These are phyloP conservation scores for Saccharomyces hybrid DNA, from an alignment of 1,139 yeast genomes.

Conservation along the genomic window DNA sequence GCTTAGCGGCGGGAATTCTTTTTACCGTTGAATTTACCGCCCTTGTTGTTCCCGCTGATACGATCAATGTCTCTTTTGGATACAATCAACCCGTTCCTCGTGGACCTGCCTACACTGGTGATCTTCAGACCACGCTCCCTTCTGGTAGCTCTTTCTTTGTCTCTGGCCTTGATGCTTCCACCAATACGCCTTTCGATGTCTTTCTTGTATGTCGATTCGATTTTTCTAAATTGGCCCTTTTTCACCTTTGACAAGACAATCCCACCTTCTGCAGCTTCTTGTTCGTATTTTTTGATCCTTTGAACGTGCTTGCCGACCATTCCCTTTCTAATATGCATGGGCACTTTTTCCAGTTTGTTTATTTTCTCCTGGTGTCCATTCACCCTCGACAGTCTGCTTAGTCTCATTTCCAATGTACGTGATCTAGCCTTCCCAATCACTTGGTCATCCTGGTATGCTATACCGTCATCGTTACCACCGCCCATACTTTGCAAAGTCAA, in stretches of 20 bases:
- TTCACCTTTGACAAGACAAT: slow-evolving; percentile 61
- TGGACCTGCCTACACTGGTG: slow-evolving; percentile 67
- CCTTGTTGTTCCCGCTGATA: slow-evolving; percentile 30
- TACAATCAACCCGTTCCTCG: slow-evolving; percentile 75
- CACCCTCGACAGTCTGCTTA: slow-evolving; percentile 46
- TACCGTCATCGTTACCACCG: slow-evolving; percentile 9
- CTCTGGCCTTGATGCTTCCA: slow-evolving; percentile 28
- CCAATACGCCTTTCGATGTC: slow-evolving; percentile 54
- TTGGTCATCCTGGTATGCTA: slow-evolving; percentile 42
- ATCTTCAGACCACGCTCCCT: slow-evolving; percentile 79
- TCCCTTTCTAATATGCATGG: slow-evolving; percentile 86
- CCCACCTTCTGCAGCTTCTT: slow-evolving; percentile 83
- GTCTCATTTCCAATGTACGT: slow-evolving; percentile 63
- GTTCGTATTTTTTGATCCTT: slow-evolving; percentile 52
- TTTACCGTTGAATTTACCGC: background rate
- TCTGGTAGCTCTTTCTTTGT: slow-evolving; percentile 31
- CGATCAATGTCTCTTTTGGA: slow-evolving; percentile 61
- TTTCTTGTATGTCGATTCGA: slow-evolving; percentile 41
- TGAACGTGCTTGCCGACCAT: slow-evolving; percentile 54
- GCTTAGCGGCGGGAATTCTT: background rate
- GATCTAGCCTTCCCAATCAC: slow-evolving; percentile 77
- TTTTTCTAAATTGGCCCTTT: slow-evolving; percentile 57
- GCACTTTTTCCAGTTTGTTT: slow-evolving; percentile 62
- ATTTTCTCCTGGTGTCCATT: slow-evolving; percentile 38
- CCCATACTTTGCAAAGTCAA: slow-evolving; percentile 54